These are phyloP conservation scores for Candida anglica DNA, from an alignment of 805 yeast genomes.

Conservation along the genomic window DNA sequence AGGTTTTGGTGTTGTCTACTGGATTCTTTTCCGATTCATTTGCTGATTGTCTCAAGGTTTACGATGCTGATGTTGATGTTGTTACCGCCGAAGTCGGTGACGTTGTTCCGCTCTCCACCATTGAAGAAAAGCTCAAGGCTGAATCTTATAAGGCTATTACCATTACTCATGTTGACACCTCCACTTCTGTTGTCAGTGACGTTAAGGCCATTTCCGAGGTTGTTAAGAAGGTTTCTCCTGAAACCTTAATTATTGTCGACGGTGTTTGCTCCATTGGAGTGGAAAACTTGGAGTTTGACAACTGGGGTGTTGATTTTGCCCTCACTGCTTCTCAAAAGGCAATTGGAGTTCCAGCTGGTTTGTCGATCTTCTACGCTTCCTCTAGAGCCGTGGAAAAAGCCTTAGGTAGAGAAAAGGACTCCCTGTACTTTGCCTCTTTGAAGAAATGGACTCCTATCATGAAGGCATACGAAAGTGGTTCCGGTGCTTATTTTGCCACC, in stretches of 20 bases:
- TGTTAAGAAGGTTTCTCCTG: constrained; percentile 68
- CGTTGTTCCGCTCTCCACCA: constrained; percentile 50
- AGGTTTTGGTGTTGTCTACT: constrained; percentile 78
- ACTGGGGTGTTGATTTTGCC: constrained; percentile 86
- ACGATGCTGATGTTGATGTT: constrained; percentile 74
- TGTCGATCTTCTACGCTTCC: constrained; percentile 72
- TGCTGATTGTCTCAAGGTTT: constrained; percentile 68
- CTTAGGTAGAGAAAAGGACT: constrained; percentile 41
- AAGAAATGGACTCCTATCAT: constrained; percentile 86
- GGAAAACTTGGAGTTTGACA: constrained; percentile 79
- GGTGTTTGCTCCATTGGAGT: constrained; percentile 95
- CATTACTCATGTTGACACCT: constrained; percentile 93
- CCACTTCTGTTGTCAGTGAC: constrained; percentile 86
- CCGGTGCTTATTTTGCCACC: constrained; percentile 88
- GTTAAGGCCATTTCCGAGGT: constrained; percentile 57
- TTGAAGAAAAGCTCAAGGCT: constrained; percentile 52
- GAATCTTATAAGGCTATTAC: constrained; percentile 66
- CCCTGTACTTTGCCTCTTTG: constrained; percentile 65
- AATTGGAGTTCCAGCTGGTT: constrained; percentile 90
- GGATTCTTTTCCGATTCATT: constrained; percentile 87
- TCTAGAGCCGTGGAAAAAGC: constrained; percentile 69
- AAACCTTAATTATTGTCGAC: constrained; percentile 80
- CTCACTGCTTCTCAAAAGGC: constrained; percentile 96
- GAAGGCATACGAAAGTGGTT: constrained; percentile 78
- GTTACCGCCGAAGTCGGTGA: constrained; percentile 73